phyloP scores from a whole-genome alignment of 2,329 filamentous ascomycete species.

The Fusarium abutilonis region DNA sequence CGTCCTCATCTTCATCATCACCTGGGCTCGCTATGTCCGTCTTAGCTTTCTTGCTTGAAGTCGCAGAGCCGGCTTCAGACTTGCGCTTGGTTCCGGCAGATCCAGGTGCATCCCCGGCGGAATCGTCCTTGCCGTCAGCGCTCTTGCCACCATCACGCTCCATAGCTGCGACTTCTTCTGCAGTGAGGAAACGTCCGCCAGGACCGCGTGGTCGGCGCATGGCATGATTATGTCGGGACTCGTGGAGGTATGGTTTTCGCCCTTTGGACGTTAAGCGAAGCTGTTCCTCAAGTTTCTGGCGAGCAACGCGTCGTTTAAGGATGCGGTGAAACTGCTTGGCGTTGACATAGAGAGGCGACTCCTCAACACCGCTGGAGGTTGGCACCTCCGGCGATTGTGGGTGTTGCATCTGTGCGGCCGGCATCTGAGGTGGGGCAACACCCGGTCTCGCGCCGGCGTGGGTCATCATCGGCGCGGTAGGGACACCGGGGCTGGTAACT shows the following conservation, averaged over 20 bases:
- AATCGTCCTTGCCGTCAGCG: conserved; percentile 48
- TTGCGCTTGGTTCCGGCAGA: conserved; percentile 67
- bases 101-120: conserved; percentile 40
- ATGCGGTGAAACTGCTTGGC: conserved; percentile 99
- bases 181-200: conserved; percentile 93
- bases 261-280: conserved; percentile 93
- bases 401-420: conserved; percentile 71
- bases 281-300: conserved; percentile 93
- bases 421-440: conserved; percentile 68
- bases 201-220: conserved; percentile 95
- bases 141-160: conserved; percentile 71
- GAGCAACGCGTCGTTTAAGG: conserved; percentile 89
- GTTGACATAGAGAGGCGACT: conserved; percentile 96
- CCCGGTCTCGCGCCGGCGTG: conserved; percentile 65
- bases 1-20: conserved; percentile 57
- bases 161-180: conserved; percentile 92
- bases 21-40: conserved; percentile 57
- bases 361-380: conserved; percentile 75
- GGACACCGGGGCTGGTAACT: conserved; percentile 77
- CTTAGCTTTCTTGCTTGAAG: conserved; percentile 66
- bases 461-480: conserved; percentile 79
- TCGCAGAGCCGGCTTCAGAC: conserved; percentile 60
- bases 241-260: conserved; percentile 95
- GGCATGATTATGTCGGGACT: conserved; percentile 96
- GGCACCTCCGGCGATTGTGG: conserved; percentile 84